Conservation (phyloP, 768 basidiomycete genomes). For the Lactarius quietus region DNA sequence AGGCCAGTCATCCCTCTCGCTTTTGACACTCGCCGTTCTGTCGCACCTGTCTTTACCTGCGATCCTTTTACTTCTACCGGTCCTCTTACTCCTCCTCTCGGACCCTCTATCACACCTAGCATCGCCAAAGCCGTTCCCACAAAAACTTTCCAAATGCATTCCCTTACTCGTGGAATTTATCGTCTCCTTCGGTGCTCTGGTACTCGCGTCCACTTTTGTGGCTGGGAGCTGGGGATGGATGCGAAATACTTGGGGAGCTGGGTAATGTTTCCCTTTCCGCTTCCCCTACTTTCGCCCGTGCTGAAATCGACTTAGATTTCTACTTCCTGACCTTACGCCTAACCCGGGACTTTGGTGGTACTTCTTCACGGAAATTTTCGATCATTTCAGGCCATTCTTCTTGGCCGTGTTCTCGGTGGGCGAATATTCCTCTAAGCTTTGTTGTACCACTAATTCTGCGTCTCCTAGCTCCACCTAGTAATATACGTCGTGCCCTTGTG, state of each 20-base stretch:
- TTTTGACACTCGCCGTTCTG: slow-evolving; percentile 67
- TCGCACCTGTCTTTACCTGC: slow-evolving; percentile 73
- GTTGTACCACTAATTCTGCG: background rate
- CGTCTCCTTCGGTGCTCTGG: slow-evolving; percentile 47
- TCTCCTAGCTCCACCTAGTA: slow-evolving; percentile 64
- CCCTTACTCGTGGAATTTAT: slow-evolving; percentile 49
- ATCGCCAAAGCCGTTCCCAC: slow-evolving; percentile 43
- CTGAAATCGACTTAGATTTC: slow-evolving; percentile 47
- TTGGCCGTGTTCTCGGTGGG: slow-evolving; percentile 88
- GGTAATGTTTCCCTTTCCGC: slow-evolving; percentile 43
- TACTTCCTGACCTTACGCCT: slow-evolving; percentile 85
- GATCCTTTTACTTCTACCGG: slow-evolving; percentile 59
- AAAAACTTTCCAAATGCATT: slow-evolving; percentile 23
- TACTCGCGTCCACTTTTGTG: slow-evolving; percentile 49
- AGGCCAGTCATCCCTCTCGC: slow-evolving; percentile 58
- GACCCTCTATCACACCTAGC: slow-evolving; percentile 66
- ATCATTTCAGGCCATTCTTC: slow-evolving; percentile 95
- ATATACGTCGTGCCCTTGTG: slow-evolving; percentile 84
- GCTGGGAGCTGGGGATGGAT: slow-evolving; percentile 68
- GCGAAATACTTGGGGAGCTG: slow-evolving; percentile 78
- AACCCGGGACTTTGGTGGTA: slow-evolving; percentile 98
- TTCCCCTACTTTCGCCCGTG: slow-evolving; percentile 5
- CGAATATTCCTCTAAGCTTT: slow-evolving; percentile 1
- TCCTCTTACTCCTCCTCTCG: slow-evolving; percentile 61
- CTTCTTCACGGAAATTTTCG: slow-evolving; percentile 99